Conservation (phyloP, 768 basidiomycete genomes). For the Nevesoporus exiguus region DNA sequence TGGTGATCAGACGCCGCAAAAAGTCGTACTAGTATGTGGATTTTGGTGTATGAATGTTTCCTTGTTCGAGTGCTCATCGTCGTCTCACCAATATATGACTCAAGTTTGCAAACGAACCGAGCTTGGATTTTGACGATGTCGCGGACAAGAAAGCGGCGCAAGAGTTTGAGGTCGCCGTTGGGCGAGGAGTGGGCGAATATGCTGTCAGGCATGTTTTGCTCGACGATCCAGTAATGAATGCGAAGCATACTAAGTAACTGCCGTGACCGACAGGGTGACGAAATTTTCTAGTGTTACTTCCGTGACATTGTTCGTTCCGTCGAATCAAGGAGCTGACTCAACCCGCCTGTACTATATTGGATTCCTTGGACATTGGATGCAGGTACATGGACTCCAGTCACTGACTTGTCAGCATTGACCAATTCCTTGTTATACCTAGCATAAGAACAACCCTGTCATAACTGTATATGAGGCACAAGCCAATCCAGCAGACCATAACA, state of each 20-base stretch:
- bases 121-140: conserved; percentile 78
- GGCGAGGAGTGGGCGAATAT: conserved; percentile 81
- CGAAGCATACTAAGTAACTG: background rate
- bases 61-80: background rate
- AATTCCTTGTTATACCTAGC: conserved; percentile 39
- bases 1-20: conserved; percentile 68
- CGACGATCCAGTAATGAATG: background rate
- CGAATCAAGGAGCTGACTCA: conserved; percentile 74
- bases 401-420: background rate
- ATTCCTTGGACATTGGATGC: conserved; percentile 77
- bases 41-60: background rate
- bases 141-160: conserved; percentile 61
- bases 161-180: conserved; percentile 65
- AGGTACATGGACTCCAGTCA: conserved; percentile 42
- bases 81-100: background rate
- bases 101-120: conserved; percentile 76
- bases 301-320: conserved; percentile 80
- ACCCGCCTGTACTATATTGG: conserved; percentile 81
- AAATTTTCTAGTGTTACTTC: conserved; percentile 83
- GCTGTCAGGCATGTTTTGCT: conserved; percentile 59
- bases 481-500: conserved; percentile 83
- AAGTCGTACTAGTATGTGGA: conserved; percentile 61
- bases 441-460: conserved; percentile 73
- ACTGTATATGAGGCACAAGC: conserved; percentile 88
- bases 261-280: conserved; percentile 53